A percentile compares a stretch with the other conserved stretches of the same genome.
phyloP scores from a whole-genome alignment of 371 early-diverging fungal species.

The Rhizopus microsporus region DNA sequence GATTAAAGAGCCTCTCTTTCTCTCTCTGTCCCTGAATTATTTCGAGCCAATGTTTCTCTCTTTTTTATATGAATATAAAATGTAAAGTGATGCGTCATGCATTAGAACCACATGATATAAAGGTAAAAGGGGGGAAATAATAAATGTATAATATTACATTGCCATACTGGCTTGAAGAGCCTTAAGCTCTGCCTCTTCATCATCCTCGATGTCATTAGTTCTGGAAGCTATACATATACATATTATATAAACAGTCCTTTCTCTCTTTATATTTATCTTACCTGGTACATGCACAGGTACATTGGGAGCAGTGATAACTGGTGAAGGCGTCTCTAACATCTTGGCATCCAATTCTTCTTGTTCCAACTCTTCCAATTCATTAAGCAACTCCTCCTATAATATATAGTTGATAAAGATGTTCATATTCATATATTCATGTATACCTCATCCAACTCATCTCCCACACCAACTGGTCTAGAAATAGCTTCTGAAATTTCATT shows the following conservation, averaged over 20 bases:
- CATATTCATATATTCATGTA: neutral
- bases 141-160: constrained; percentile 13
- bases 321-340: constrained; percentile 77
- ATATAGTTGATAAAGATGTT: neutral
- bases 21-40: no score
- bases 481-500: constrained; percentile 95
- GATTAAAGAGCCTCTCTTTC: no score
- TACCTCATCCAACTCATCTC: constrained; percentile 89
- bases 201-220: constrained; percentile 61
- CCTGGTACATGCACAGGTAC: constrained; percentile 69
- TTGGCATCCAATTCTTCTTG: constrained; percentile 91
- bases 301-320: constrained; percentile 63
- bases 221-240: constrained; percentile 6
- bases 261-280: constrained; percentile 30
- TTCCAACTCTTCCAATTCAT: constrained; percentile 92
- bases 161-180: constrained; percentile 83
- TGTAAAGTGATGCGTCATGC: neutral
- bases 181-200: constrained; percentile 87
- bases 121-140: constrained; percentile 1
- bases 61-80: no score
- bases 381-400: constrained; percentile 80
- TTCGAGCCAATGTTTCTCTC: no score
- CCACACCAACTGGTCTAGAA: constrained; percentile 84
- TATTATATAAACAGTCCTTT: neutral
- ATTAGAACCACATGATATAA: neutral